phyloP scores from a whole-genome alignment of 768 basidiomycete genomes.

The Leccinum fibrillosum region DNA sequence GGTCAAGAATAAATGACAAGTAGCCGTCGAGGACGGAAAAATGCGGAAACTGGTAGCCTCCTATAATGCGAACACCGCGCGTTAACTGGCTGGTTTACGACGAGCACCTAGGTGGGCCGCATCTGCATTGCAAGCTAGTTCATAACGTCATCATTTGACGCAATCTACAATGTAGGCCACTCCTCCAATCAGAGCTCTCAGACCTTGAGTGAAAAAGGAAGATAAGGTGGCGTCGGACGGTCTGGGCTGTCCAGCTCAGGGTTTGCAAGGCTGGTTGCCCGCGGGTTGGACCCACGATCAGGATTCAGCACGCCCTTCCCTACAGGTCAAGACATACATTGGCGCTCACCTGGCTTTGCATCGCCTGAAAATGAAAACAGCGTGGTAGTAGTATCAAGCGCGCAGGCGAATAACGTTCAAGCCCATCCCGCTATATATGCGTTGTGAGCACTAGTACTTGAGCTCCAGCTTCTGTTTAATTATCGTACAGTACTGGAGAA shows the following conservation, averaged over 20 bases:
- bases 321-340: slow-evolving; percentile 13
- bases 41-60: too few relatives aligned
- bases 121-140: too few relatives aligned
- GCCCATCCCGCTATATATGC: slow-evolving; percentile 14
- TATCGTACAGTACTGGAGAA: background rate
- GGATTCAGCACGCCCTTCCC: slow-evolving; percentile 19
- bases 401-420: slow-evolving; percentile 1
- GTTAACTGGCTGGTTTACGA: too few relatives aligned
- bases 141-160: too few relatives aligned
- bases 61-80: too few relatives aligned
- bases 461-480: slow-evolving; percentile 3
- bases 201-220: too few relatives aligned
- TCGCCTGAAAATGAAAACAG: slow-evolving; percentile 22
- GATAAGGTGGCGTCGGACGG: slow-evolving; percentile 10
- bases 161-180: too few relatives aligned
- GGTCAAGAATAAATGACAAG: too few relatives aligned
- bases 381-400: slow-evolving; percentile 17
- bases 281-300: slow-evolving; percentile 13
- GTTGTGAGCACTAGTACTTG: background rate
- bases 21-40: too few relatives aligned
- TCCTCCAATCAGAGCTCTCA: too few relatives aligned
- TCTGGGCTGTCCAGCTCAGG: background rate
- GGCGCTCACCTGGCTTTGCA: slow-evolving; percentile 18
- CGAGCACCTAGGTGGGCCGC: too few relatives aligned
- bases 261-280: background rate